phyloP scores from a whole-genome alignment of 208 protist species.

The Trypanosoma boissoni region DNA sequence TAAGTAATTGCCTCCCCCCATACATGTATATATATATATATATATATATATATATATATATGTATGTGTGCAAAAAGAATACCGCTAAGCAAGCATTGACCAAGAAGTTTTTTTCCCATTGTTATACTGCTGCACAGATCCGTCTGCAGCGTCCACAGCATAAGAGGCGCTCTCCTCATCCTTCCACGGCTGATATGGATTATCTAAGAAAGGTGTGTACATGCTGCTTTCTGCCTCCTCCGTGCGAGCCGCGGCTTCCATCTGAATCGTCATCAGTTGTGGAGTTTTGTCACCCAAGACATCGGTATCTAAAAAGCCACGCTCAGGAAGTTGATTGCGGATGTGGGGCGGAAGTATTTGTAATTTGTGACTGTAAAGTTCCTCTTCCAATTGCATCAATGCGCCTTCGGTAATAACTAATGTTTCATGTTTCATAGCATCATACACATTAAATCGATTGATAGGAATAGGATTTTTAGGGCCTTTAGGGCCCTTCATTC shows the following conservation, averaged over 20 bases:
- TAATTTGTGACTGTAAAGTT: conserved; percentile 87
- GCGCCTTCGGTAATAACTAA: conserved; percentile 90
- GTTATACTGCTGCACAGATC: conserved; percentile 65
- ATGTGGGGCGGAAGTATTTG: conserved; percentile 84
- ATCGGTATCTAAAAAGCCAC: conserved; percentile 64
- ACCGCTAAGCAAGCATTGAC: conserved; percentile 79
- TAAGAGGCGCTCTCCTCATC: conserved; percentile 81
- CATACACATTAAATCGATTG: conserved; percentile 90
- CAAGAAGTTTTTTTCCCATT: conserved; percentile 75
- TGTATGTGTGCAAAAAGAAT: neutral
- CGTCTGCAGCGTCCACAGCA: conserved; percentile 77
- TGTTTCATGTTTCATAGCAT: conserved; percentile 76
- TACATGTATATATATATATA: conserved; percentile 11
- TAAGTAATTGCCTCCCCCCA: too few relatives aligned
- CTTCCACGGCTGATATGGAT: conserved; percentile 82
- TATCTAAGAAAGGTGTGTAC: conserved; percentile 80
- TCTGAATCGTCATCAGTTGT: conserved; percentile 68
- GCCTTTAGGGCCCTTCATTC: conserved; percentile 78
- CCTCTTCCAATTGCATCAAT: conserved; percentile 84
- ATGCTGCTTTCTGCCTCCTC: conserved; percentile 81
- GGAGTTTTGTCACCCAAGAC: conserved; percentile 68
- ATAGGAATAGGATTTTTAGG: conserved; percentile 90
- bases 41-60: neutral
- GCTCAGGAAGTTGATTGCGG: conserved; percentile 78
- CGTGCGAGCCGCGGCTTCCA: conserved; percentile 80